A percentile compares a stretch with the other conserved stretches of the same genome.
Evolutionary conservation across 1,139 yeast genomes (phyloP).

Genomic region (Kodamaea plutei): DNA sequence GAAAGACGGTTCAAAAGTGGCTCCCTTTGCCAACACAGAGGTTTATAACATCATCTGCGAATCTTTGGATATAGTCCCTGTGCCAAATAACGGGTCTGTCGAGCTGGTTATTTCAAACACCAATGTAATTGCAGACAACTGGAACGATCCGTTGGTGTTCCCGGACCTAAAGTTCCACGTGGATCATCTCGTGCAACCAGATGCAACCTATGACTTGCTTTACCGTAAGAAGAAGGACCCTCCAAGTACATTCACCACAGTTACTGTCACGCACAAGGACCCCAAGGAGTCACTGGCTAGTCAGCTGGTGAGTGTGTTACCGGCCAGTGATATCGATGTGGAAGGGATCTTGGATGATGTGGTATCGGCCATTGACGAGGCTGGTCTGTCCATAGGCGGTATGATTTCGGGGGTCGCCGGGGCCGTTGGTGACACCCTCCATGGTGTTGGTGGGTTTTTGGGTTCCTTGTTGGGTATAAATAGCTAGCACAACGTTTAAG

Average conservation of each 20-base stretch:
- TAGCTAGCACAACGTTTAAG: no score
- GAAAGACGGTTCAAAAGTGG: conserved; percentile 28
- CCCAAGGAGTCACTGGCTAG: no score
- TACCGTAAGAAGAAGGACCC: conserved; percentile 23
- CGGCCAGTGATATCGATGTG: no score
- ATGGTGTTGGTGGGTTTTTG: conserved; percentile 1
- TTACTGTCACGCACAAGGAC: conserved; percentile 17
- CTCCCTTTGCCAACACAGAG: conserved; percentile 70
- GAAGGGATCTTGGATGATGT: no score
- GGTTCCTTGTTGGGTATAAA: conserved; percentile 3
- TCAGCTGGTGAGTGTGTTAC: no score
- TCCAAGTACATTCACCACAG: conserved; percentile 12
- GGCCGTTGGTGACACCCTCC: conserved; percentile 13
- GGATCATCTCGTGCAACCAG: conserved; percentile 39
- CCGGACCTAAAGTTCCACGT: conserved; percentile 56
- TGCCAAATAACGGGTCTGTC: conserved; percentile 57
- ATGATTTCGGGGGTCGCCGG: conserved; percentile 29
- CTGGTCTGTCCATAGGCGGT: background rate
- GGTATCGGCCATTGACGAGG: background rate
- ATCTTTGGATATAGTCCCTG: conserved; percentile 52
- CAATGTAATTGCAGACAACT: conserved; percentile 40
- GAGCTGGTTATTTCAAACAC: conserved; percentile 18
- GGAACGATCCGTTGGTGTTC: conserved; percentile 53
- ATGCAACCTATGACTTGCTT: conserved; percentile 52
- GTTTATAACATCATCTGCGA: conserved; percentile 75